A percentile compares a stretch with the other conserved stretches of the same genome.
Evolutionary conservation across 305 asterid species (phyloP).

Genomic region (Plantago lanceolata): DNA sequence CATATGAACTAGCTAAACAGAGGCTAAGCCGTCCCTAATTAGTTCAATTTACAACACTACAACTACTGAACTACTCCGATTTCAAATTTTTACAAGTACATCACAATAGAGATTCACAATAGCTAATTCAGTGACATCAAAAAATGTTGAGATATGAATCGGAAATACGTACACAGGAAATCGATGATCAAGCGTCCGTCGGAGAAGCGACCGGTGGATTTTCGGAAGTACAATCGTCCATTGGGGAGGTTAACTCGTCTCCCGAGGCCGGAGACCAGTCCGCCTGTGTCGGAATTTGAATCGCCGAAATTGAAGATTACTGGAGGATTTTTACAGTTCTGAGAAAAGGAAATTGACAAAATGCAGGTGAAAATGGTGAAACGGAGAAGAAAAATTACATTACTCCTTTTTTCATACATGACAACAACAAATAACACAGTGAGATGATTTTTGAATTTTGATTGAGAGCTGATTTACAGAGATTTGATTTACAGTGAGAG

Average conservation of each 20-base stretch:
- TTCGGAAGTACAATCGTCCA: constrained; percentile 54
- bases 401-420: neutral
- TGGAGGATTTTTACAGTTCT: neutral
- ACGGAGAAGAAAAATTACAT: neutral
- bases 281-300: constrained; percentile 81
- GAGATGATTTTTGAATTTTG: too few relatives aligned
- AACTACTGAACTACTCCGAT: too few relatives aligned
- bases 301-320: constrained; percentile 72
- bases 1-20: too few relatives aligned
- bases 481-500: too few relatives aligned
- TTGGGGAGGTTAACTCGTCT: constrained; percentile 41
- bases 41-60: too few relatives aligned
- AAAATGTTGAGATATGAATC: neutral
- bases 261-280: constrained; percentile 59
- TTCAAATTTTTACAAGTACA: too few relatives aligned
- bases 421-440: neutral
- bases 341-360: neutral
- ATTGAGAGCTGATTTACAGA: too few relatives aligned
- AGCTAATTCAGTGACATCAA: neutral
- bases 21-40: too few relatives aligned
- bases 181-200: constrained; percentile 71
- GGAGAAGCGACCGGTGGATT: constrained; percentile 51
- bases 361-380: constrained; percentile 2
- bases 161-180: constrained; percentile 51
- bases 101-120: too few relatives aligned